Conservation (phyloP, 495 filamentous ascomycete genomes). For the Podospora pseudopauciseta region DNA sequence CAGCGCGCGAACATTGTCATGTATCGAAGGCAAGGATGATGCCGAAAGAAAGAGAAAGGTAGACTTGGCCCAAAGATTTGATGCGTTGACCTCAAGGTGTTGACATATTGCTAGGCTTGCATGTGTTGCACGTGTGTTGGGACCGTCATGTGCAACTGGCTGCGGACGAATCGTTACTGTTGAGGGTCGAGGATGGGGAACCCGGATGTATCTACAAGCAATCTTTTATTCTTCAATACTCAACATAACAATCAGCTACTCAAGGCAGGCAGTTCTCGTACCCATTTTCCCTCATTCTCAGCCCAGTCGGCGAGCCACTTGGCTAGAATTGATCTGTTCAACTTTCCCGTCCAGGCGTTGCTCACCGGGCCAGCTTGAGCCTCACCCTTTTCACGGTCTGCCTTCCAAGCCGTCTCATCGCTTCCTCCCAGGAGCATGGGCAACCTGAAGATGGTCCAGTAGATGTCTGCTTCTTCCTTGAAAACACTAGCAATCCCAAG, state of each 20-base stretch:
- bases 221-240: background rate
- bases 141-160: slow-evolving; percentile 37
- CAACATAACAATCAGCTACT: background rate
- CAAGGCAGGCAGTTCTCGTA: background rate
- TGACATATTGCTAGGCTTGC: slow-evolving; percentile 30
- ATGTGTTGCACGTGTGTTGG: slow-evolving; percentile 40
- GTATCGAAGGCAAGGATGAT: slow-evolving; percentile 39
- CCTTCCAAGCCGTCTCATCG: slow-evolving; percentile 21
- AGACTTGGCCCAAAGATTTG: background rate
- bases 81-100: background rate
- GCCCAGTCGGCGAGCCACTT: slow-evolving; percentile 6
- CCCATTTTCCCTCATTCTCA: slow-evolving; percentile 1
- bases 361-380: background rate
- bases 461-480: slow-evolving; percentile 15
- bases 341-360: background rate
- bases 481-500: slow-evolving; percentile 13
- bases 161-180: slow-evolving; percentile 18
- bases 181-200: slow-evolving; percentile 14
- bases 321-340: background rate
- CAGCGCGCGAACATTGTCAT: slow-evolving; percentile 34
- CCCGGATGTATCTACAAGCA: background rate
- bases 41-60: slow-evolving; percentile 35
- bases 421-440: slow-evolving; percentile 16
- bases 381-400: slow-evolving; percentile 21
- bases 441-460: slow-evolving; percentile 27